Percentiles rank a stretch among this genome's conserved stretches.
Conservation (phyloP, 2,329 filamentous ascomycete species). For the Monilinia fructigena region DNA sequence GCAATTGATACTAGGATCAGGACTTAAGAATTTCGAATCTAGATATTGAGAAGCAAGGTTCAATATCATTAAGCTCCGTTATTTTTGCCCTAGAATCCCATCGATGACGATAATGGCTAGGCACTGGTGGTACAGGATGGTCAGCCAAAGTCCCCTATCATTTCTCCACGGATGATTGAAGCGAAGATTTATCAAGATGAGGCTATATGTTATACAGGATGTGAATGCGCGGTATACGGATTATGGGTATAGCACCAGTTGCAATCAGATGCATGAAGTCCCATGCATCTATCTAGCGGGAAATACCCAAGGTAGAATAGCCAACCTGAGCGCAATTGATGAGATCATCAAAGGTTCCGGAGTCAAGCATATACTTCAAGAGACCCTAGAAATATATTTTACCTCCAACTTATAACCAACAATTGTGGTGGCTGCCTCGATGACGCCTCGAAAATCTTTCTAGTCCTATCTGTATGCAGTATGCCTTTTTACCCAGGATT, state of each 20-base stretch:
- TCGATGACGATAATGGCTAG: neutral
- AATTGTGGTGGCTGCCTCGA: neutral
- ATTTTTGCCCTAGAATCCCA: neutral
- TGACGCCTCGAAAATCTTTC: neutral
- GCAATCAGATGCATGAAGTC: slow-evolving; percentile 9
- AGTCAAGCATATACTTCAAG: neutral
- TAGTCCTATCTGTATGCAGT: neutral
- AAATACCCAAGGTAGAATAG: neutral
- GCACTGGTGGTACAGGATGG: neutral
- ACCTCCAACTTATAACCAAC: neutral
- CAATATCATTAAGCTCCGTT: neutral
- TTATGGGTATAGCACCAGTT: neutral
- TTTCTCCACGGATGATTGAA: neutral
- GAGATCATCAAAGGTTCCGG: neutral
- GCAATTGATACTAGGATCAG: neutral
- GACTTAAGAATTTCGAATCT: neutral
- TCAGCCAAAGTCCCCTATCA: neutral
- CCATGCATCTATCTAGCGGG: neutral
- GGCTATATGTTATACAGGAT: neutral
- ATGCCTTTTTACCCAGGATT: neutral
- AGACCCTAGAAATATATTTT: neutral
- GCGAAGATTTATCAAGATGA: neutral
- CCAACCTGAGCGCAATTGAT: neutral
- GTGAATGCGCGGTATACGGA: neutral
- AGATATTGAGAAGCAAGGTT: slow-evolving; percentile 1